phyloP scores from a whole-genome alignment of 805 yeast genomes.

The Candida ficus region DNA sequence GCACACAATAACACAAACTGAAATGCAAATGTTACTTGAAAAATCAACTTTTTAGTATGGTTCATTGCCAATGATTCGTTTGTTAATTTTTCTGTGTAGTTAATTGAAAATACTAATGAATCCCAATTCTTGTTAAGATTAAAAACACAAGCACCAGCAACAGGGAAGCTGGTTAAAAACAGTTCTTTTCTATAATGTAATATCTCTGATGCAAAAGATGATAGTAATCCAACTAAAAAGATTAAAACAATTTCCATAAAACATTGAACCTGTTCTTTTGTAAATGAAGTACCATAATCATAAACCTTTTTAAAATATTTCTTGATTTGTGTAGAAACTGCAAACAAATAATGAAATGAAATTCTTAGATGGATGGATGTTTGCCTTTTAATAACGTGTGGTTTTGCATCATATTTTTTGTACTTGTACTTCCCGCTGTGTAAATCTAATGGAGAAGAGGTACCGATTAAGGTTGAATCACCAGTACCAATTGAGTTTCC shows the following conservation, averaged over 20 bases:
- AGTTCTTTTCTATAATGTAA: conserved; percentile 11
- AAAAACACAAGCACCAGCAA: conserved; percentile 1
- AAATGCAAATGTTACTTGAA: neutral
- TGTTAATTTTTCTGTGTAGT: neutral
- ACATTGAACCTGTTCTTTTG: conserved; percentile 3
- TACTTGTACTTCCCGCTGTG: neutral
- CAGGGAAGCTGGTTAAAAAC: conserved; percentile 8
- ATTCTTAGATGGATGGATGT: conserved; percentile 8
- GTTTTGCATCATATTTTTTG: neutral
- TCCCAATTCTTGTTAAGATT: neutral
- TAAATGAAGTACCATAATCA: neutral
- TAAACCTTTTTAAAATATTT: conserved; percentile 1
- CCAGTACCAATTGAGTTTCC: conserved; percentile 4
- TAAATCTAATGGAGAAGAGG: conserved; percentile 1
- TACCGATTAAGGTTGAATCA: conserved; percentile 9
- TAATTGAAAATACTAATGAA: neutral
- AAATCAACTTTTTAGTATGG: neutral
- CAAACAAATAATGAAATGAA: conserved; percentile 2
- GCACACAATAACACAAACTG: conserved; percentile 5
- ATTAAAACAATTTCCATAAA: conserved; percentile 8
- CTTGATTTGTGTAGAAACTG: neutral
- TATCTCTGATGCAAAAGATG: conserved; percentile 13
- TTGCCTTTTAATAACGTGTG: neutral
- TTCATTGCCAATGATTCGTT: neutral
- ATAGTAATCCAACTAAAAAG: conserved; percentile 6